Conservation (phyloP, 768 basidiomycete species). For the Mycena maculata region DNA sequence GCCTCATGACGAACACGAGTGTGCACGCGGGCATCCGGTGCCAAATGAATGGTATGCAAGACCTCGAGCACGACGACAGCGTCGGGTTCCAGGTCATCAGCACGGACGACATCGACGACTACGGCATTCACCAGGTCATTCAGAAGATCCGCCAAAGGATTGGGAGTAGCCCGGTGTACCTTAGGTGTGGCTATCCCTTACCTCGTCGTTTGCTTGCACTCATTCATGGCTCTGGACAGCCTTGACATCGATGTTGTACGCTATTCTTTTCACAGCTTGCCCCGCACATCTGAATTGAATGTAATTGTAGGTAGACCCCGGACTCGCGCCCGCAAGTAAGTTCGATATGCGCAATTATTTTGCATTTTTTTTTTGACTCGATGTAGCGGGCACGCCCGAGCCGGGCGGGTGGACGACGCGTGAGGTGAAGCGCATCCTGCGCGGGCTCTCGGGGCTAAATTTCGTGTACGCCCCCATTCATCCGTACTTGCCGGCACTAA, state of each 20-base stretch:
- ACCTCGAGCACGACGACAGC: conserved; percentile 13
- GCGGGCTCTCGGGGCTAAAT: conserved; percentile 70
- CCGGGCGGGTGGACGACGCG: conserved; percentile 65
- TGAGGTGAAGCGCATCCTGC: conserved; percentile 71
- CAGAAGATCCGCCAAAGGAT: conserved; percentile 67
- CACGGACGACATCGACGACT: conserved; percentile 70
- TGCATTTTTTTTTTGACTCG: background rate
- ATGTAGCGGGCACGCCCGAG: conserved; percentile 38
- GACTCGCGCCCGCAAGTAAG: conserved; percentile 70
- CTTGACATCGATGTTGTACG: conserved; percentile 69
- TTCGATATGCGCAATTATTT: background rate
- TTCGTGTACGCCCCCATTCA: conserved; percentile 59
- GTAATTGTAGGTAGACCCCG: too few relatives aligned
- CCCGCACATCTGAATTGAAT: too few relatives aligned
- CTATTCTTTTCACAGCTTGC: background rate
- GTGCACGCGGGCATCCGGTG: conserved; percentile 76
- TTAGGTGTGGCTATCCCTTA: conserved; percentile 52
- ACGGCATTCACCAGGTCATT: conserved; percentile 66
- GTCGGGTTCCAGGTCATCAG: conserved; percentile 26
- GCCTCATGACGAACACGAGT: conserved; percentile 68
- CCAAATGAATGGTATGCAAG: conserved; percentile 1
- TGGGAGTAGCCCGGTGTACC: conserved; percentile 68
- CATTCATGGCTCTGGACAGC: conserved; percentile 39
- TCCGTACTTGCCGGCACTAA: background rate
- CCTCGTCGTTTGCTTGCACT: background rate